phyloP scores from a whole-genome alignment of 495 filamentous ascomycete species.

The Penicillium antarcticum region DNA sequence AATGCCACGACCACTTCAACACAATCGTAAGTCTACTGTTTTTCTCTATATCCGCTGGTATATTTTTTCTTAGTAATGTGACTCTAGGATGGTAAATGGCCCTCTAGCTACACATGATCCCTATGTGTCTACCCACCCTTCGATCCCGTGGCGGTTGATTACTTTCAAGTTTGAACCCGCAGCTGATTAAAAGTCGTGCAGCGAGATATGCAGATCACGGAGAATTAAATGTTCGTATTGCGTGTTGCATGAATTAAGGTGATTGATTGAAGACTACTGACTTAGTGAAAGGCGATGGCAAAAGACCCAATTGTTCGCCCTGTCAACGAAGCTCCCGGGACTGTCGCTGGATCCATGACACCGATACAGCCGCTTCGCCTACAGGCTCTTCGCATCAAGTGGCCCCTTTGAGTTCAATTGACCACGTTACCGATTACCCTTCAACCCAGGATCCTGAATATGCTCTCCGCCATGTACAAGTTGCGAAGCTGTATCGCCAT shows the following conservation, averaged over 20 bases:
- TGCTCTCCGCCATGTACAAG: conserved; percentile 16
- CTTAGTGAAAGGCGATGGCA: conserved; percentile 23
- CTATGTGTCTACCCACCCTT: too few relatives aligned
- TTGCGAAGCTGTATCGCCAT: conserved; percentile 25
- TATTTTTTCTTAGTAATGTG: too few relatives aligned
- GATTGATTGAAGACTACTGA: background rate
- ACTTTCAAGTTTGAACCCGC: too few relatives aligned
- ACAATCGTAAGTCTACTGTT: conserved; percentile 1
- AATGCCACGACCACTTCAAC: conserved; percentile 11
- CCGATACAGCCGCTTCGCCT: background rate
- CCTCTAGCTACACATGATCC: too few relatives aligned
- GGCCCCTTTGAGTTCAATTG: background rate
- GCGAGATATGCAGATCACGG: conserved; percentile 28
- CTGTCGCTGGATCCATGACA: conserved; percentile 10
- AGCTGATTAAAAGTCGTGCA: background rate
- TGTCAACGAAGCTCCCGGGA: conserved; percentile 22
- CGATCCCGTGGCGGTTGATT: too few relatives aligned
- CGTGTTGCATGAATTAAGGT: background rate
- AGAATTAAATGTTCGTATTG: conserved; percentile 30
- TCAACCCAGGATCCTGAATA: conserved; percentile 15
- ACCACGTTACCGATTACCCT: conserved; percentile 4
- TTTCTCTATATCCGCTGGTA: too few relatives aligned
- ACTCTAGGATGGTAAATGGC: too few relatives aligned
- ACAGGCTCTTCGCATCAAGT: background rate
- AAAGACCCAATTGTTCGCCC: conserved; percentile 18